A percentile compares a stretch with the other conserved stretches of the same genome.
These are phyloP conservation scores for Wickerhamiella vanderwaltii DNA, from an alignment of 805 yeast species.

Conservation along the genomic window DNA sequence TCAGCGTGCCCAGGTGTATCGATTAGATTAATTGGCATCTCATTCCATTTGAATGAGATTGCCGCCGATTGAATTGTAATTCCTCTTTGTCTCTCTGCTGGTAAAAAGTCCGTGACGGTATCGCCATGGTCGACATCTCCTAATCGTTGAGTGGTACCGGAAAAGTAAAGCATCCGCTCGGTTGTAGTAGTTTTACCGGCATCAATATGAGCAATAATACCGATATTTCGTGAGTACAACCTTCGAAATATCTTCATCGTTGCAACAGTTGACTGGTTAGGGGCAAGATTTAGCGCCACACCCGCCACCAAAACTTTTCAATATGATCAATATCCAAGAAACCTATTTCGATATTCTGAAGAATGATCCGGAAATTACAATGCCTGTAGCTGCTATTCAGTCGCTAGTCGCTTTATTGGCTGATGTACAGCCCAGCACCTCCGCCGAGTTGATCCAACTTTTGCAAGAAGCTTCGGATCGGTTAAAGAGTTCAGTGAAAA, in stretches of 20 bases:
- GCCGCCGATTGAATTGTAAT: conserved; percentile 97
- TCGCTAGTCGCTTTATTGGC: conserved; percentile 73
- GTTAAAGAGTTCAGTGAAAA: conserved; percentile 67
- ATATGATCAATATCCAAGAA: conserved; percentile 63
- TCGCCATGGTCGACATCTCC: conserved; percentile 96
- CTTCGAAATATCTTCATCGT: background rate
- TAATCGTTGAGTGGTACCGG: conserved; percentile 65
- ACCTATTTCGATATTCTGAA: conserved; percentile 68
- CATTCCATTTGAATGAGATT: conserved; percentile 77
- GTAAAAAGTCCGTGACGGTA: conserved; percentile 84
- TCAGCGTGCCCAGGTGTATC: conserved; percentile 99
- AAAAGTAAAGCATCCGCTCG: conserved; percentile 82
- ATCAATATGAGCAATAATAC: conserved; percentile 97
- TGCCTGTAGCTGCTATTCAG: conserved; percentile 99
- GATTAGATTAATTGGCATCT: conserved; percentile 65
- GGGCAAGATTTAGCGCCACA: too few species aligned
- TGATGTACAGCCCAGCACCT: conserved; percentile 79
- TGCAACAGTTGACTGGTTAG: too few species aligned
- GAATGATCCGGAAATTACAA: conserved; percentile 93
- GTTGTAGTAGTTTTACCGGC: conserved; percentile 99
- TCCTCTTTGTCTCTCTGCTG: conserved; percentile 84
- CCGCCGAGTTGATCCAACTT: conserved; percentile 78
- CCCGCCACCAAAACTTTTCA: background rate
- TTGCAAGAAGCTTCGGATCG: conserved; percentile 64
- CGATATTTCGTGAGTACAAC: conserved; percentile 52